Percentiles rank a stretch among this genome's conserved stretches.
phyloP scores from a whole-genome alignment of 768 basidiomycete genomes.

The Lepiota brunneoincarnata region DNA sequence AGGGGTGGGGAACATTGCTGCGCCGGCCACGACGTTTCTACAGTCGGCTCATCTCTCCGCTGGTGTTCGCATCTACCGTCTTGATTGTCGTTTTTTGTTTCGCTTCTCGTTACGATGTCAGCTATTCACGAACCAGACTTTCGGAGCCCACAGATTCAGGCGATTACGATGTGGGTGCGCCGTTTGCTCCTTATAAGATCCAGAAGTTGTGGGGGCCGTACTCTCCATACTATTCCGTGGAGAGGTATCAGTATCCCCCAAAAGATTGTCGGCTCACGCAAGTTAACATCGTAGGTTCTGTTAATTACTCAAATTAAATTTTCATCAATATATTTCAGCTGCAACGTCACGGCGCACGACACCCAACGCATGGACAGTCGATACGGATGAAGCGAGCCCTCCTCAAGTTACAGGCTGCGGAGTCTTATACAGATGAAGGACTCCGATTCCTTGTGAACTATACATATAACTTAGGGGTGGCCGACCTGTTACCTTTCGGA shows the following conservation, averaged over 20 bases:
- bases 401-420: slow-evolving; percentile 48
- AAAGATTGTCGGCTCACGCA: slow-evolving; percentile 52
- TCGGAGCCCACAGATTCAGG: not conserved
- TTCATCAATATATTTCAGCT: slow-evolving; percentile 40
- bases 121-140: not conserved
- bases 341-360: slow-evolving; percentile 80
- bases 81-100: not conserved
- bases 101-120: not conserved
- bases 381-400: slow-evolving; percentile 44
- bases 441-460: slow-evolving; percentile 59
- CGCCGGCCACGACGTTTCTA: not conserved
- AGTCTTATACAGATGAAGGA: slow-evolving; percentile 38
- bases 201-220: slow-evolving; percentile 54
- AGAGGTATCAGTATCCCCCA: slow-evolving; percentile 44
- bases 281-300: slow-evolving; percentile 29
- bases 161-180: slow-evolving; percentile 2
- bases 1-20: too few species aligned
- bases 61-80: not conserved
- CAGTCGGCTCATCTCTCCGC: not conserved
- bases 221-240: slow-evolving; percentile 55
- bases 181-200: slow-evolving; percentile 9
- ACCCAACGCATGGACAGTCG: slow-evolving; percentile 55
- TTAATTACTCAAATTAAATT: not conserved
- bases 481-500: slow-evolving; percentile 65
- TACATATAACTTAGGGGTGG: slow-evolving; percentile 53